These are phyloP conservation scores for Fraxinus angustifolia DNA, from an alignment of 305 asterid genomes.

Conservation along the genomic window DNA sequence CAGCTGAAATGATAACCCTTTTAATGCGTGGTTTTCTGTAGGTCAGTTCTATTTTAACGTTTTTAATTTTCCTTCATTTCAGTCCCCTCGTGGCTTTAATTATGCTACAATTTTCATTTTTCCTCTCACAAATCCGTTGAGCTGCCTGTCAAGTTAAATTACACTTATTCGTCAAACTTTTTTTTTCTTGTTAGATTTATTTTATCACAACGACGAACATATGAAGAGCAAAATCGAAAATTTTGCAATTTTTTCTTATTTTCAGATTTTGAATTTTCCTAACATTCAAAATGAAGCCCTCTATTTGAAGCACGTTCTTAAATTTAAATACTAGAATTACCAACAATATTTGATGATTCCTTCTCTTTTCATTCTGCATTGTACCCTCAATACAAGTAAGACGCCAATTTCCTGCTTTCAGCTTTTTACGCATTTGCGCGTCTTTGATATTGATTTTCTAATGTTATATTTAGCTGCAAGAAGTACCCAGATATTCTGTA, in stretches of 20 bases:
- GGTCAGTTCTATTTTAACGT: slow-evolving; percentile 40
- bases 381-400: not conserved
- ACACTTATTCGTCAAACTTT: not conserved
- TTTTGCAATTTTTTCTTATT: not conserved
- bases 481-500: not conserved
- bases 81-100: slow-evolving; percentile 28
- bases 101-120: slow-evolving; percentile 25
- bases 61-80: slow-evolving; percentile 24
- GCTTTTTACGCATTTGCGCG: not conserved
- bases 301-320: not conserved
- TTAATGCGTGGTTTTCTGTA: slow-evolving; percentile 35
- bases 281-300: not conserved
- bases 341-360: not conserved
- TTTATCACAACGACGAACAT: not conserved
- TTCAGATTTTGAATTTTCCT: not conserved
- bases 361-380: not conserved
- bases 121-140: slow-evolving; percentile 9
- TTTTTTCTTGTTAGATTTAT: not conserved
- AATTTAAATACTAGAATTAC: not conserved
- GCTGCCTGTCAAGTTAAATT: slow-evolving; percentile 20
- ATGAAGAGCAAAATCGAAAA: not conserved
- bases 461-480: not conserved
- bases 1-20: slow-evolving; percentile 43
- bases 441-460: not conserved
- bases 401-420: not conserved